Percentiles rank a stretch among this genome's conserved stretches.
phyloP scores from a whole-genome alignment of 1,284 basidiomycete genomes.

The Leccinum fallax region DNA sequence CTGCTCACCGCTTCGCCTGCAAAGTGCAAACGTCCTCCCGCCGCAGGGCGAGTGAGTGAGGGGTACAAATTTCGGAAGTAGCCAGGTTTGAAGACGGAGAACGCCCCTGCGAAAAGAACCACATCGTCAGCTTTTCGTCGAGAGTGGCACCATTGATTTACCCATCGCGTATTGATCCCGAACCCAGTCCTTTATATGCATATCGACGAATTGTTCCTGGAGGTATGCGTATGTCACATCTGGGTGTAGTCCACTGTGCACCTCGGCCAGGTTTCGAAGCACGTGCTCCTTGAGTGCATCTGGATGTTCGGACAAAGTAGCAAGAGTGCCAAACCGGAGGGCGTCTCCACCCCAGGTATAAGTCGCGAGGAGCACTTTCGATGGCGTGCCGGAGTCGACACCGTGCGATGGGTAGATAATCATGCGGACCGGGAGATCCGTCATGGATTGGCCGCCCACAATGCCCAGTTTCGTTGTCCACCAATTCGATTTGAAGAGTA shows the following conservation, averaged over 20 bases:
- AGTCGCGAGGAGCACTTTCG: slow-evolving; percentile 17
- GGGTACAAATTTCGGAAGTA: background rate
- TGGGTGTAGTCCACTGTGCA: background rate
- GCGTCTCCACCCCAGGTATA: slow-evolving; percentile 1
- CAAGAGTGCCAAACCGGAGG: background rate
- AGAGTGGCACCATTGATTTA: background rate
- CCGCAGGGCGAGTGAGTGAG: background rate
- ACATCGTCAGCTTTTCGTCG: background rate
- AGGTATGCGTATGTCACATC: background rate
- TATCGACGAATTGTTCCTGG: slow-evolving; percentile 2
- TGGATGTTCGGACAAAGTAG: background rate
- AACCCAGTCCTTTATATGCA: slow-evolving; percentile 16
- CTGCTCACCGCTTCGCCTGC: background rate
- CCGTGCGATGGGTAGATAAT: slow-evolving; percentile 42
- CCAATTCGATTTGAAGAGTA: slow-evolving; percentile 39
- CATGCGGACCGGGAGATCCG: slow-evolving; percentile 37
- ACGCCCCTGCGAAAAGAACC: background rate
- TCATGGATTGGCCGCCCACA: slow-evolving; percentile 38
- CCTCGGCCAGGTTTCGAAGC: slow-evolving; percentile 1
- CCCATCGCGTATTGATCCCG: slow-evolving; percentile 9
- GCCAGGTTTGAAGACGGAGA: background rate
- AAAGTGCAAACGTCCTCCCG: background rate
- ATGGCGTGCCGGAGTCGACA: slow-evolving; percentile 16
- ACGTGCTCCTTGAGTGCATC: slow-evolving; percentile 10
- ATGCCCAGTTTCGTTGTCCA: slow-evolving; percentile 32